Base-by-base conservation (phyloP, 164 flowering plant genomes). In the Annona squamosa region DNA sequence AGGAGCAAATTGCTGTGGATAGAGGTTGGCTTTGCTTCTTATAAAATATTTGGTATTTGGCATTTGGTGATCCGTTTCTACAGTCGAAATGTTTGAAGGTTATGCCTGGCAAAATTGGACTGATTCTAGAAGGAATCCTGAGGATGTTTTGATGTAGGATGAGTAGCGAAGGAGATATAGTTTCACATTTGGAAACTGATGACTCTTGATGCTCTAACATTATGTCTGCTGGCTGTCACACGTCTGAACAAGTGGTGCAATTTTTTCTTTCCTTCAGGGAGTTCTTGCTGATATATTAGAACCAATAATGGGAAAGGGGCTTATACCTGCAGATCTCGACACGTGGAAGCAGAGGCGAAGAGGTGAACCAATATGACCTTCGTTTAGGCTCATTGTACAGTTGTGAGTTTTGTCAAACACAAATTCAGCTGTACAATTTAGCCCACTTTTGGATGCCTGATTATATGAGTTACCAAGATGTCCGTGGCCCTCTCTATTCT, bases 241-340 rank as follows among this genome's bases (percentile, higher is more conserved):
- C 2, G 17, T 66, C 6, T 66, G 4, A 42, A 6, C n/a, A 3
- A 66, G 43, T 10, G 45, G 68, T 43, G n/a, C 6, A 9, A 52
- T 19, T 6, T 59, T 75, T 71, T 74, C 71, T 59, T 75, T 71
- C 72, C 71, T 70, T 52, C 78, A 94, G 97, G 98, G 99, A 78
- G 93, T 95, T 78, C 98, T 92, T 82, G 97, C 99, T 76, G 99
- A 95, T 79, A 92, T 95, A 73, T 83, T 95, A 44, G 99, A 95
- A 83, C 98, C 99, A 57, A 90, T 95, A 78, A 95, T 95, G 99
- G 98, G 99, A 46, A 95, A 95, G 84, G 99, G 99, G 73, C 96
- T 95, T 71, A 91, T 95, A 78, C 99, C 97, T 73, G 98, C 99
- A 71, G 98, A 95, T 81, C 90, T 90, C 74, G 96, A 86, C 71